phyloP scores from a whole-genome alignment of 73 alveolate species.

The Paraurostyla sp. region DNA sequence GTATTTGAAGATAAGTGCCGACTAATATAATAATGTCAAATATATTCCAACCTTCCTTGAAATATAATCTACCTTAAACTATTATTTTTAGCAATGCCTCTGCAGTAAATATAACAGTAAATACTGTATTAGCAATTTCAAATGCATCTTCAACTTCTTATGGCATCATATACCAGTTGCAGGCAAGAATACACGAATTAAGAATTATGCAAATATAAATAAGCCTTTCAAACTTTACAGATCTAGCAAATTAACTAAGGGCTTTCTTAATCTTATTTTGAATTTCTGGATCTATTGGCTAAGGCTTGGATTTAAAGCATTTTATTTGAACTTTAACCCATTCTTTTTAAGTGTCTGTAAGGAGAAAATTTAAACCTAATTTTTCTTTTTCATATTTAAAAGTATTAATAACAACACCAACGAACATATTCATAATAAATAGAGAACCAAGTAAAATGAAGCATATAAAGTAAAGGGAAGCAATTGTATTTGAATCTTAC shows the following conservation, averaged over 20 bases:
- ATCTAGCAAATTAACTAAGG: not conserved
- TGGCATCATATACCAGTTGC: slow-evolving; percentile 71
- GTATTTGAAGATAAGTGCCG: slow-evolving; percentile 40
- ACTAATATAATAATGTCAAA: slow-evolving; percentile 69
- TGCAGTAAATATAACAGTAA: slow-evolving; percentile 60
- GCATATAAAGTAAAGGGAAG: slow-evolving; percentile 64
- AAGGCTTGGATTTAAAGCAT: slow-evolving; percentile 5
- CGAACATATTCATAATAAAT: slow-evolving; percentile 71
- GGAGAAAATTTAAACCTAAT: slow-evolving; percentile 13
- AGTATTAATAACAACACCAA: slow-evolving; percentile 76
- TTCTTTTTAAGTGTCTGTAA: slow-evolving; percentile 60
- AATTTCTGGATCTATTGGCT: not conserved
- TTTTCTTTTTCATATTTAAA: slow-evolving; percentile 65
- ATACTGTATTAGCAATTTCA: slow-evolving; percentile 44
- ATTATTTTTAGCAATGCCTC: slow-evolving; percentile 70
- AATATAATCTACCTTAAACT: slow-evolving; percentile 57
- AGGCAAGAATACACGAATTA: slow-evolving; percentile 62
- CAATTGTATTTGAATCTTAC: not conserved
- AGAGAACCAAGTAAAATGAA: slow-evolving; percentile 69
- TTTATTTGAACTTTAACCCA: slow-evolving; percentile 65
- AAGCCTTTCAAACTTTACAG: slow-evolving; percentile 60
- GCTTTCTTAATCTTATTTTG: not conserved
- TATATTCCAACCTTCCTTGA: slow-evolving; percentile 73
- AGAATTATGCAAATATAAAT: slow-evolving; percentile 74
- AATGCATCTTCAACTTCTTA: not conserved